Evolutionary conservation across 75 land plant species (phyloP).

Genomic region (Azolla pinnata): DNA sequence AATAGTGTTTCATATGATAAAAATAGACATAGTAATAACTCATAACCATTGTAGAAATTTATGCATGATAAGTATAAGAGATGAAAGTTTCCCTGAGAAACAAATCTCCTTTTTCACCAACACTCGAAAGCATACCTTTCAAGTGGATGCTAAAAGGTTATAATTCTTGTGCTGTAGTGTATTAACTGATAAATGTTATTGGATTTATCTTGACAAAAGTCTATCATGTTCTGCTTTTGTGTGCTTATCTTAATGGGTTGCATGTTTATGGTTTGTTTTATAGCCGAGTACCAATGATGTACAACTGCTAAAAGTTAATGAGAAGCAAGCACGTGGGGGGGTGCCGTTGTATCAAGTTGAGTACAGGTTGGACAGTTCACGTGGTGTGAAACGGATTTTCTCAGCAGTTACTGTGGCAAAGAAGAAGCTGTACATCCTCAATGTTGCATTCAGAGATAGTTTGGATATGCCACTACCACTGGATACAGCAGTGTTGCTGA

Average conservation of each 20-base stretch:
- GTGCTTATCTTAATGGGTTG: too few species aligned
- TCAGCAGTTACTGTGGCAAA: slow-evolving; percentile 78
- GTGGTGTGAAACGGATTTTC: slow-evolving; percentile 80
- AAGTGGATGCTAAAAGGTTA: too few species aligned
- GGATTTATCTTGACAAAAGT: too few species aligned
- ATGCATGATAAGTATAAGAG: too few species aligned
- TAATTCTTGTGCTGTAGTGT: too few species aligned
- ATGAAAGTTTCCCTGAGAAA: too few species aligned
- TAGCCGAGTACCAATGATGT: slow-evolving; percentile 82
- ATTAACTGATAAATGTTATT: not conserved
- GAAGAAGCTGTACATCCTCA: slow-evolving; percentile 79
- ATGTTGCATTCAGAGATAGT: slow-evolving; percentile 57
- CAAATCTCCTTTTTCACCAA: too few species aligned
- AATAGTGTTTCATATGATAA: too few species aligned
- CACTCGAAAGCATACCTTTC: too few species aligned
- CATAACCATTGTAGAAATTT: too few species aligned
- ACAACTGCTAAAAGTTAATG: slow-evolving; percentile 39
- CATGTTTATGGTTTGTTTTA: not conserved
- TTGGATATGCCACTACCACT: slow-evolving; percentile 45
- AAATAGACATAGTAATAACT: too few species aligned
- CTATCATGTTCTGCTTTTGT: too few species aligned
- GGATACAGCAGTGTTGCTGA: slow-evolving; percentile 26
- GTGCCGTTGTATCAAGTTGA: slow-evolving; percentile 75
- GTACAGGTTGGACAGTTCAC: slow-evolving; percentile 69
- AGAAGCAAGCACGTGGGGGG: slow-evolving; percentile 45